Evolutionary conservation across 2,329 filamentous ascomycete species (phyloP).

Genomic region (Trichoderma arundinaceum): DNA sequence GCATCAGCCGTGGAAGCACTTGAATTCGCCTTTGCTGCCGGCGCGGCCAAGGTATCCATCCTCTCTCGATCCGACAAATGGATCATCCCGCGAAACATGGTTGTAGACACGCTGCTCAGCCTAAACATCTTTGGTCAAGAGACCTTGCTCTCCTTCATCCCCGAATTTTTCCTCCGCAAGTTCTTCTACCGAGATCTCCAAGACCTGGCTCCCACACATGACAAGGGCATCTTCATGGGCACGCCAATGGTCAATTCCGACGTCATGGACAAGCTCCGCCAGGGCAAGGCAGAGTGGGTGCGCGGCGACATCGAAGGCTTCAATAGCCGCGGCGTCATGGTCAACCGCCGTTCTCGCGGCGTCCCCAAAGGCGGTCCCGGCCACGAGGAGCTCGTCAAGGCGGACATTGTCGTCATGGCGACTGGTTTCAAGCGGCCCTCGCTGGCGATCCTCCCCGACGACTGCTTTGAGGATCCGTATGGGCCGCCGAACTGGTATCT

Average conservation of each 20-base stretch:
- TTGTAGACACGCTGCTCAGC: constrained; percentile 75
- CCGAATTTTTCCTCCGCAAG: constrained; percentile 73
- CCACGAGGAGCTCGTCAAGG: constrained; percentile 66
- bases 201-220: constrained; percentile 70
- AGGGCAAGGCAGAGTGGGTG: constrained; percentile 76
- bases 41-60: constrained; percentile 72
- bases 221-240: constrained; percentile 78
- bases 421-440: constrained; percentile 80
- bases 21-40: constrained; percentile 73
- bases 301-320: constrained; percentile 78
- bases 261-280: constrained; percentile 75
- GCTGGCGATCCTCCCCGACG: constrained; percentile 73
- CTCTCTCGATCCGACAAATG: constrained; percentile 82
- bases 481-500: constrained; percentile 86
- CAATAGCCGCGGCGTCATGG: constrained; percentile 64
- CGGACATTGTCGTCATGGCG: constrained; percentile 81
- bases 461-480: constrained; percentile 76
- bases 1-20: constrained; percentile 83
- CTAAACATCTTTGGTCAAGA: constrained; percentile 82
- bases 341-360: constrained; percentile 73
- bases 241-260: constrained; percentile 89
- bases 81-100: constrained; percentile 81
- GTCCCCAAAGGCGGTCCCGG: constrained; percentile 80
- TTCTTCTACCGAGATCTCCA: constrained; percentile 84
- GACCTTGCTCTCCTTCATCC: constrained; percentile 76